Conservation (phyloP, 2,329 filamentous ascomycete species). For the Neofusicoccum ribis region DNA sequence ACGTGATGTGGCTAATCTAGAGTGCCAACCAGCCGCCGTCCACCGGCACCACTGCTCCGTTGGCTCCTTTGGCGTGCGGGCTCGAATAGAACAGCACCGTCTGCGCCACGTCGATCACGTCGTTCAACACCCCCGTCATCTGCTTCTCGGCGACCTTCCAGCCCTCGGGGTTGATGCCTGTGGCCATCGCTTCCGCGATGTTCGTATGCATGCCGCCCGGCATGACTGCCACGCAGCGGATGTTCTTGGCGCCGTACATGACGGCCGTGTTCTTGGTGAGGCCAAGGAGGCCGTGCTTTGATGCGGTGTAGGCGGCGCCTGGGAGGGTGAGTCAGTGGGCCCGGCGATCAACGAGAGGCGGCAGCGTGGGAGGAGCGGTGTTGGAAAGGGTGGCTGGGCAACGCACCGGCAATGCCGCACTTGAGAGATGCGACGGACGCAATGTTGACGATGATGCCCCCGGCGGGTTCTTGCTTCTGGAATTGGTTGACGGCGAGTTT, state of each 20-base stretch:
- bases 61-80: conserved; percentile 33
- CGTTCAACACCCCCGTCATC: conserved; percentile 25
- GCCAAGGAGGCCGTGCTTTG: conserved; percentile 47
- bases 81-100: conserved; percentile 34
- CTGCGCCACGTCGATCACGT: conserved; percentile 34
- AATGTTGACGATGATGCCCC: conserved; percentile 56
- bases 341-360: neutral
- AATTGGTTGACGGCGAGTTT: conserved; percentile 54
- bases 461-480: conserved; percentile 40
- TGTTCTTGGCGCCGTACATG: conserved; percentile 46
- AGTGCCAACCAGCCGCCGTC: conserved; percentile 19
- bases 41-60: conserved; percentile 28
- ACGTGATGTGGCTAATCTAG: neutral
- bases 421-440: conserved; percentile 21
- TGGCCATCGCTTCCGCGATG: conserved; percentile 48
- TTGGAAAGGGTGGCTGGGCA: neutral
- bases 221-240: conserved; percentile 49
- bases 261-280: conserved; percentile 52
- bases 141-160: conserved; percentile 24
- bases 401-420: neutral
- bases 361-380: neutral
- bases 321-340: conserved; percentile 22
- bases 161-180: conserved; percentile 31
- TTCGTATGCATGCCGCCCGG: conserved; percentile 45
- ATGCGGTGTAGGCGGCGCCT: conserved; percentile 49